Conservation (phyloP, 1,284 basidiomycete species). For the Abortiporus biennis region DNA sequence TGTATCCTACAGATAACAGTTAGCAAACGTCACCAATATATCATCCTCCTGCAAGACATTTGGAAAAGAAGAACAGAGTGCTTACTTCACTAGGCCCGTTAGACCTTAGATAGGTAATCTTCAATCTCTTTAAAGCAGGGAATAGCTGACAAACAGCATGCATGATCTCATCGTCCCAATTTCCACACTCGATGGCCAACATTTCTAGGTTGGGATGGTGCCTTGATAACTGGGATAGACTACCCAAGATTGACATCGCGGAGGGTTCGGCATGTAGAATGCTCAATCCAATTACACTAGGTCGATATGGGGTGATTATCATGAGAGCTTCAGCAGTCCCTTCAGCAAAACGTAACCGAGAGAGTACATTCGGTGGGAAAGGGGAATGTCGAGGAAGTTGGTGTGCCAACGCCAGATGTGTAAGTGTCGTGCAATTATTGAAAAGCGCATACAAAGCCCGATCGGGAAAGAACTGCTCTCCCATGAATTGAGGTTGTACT, state of each 20-base stretch:
- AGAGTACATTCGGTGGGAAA: no score
- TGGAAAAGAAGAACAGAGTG: neutral
- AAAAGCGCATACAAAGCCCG: conserved; percentile 20
- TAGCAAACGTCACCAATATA: neutral
- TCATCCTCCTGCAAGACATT: neutral
- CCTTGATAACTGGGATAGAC: conserved; percentile 14
- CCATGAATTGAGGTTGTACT: conserved; percentile 13
- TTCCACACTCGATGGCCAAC: conserved; percentile 21
- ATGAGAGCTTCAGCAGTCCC: no score
- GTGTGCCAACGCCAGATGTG: conserved; percentile 19
- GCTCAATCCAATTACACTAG: conserved; percentile 19
- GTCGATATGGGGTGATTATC: no score
- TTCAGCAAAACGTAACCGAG: no score
- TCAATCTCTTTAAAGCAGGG: conserved; percentile 20
- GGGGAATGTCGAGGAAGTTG: conserved; percentile 17
- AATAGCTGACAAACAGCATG: conserved; percentile 21
- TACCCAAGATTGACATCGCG: conserved; percentile 14
- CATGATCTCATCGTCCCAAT: conserved; percentile 26
- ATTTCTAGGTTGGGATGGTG: conserved; percentile 16
- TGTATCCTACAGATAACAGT: conserved; percentile 14
- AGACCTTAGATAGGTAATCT: conserved; percentile 18
- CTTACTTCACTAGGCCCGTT: conserved; percentile 22
- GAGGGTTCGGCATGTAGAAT: conserved; percentile 17
- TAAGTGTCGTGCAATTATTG: conserved; percentile 17
- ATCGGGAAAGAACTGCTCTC: conserved; percentile 21